These are phyloP conservation scores for Pleurotus tuber-regium DNA, from an alignment of 768 basidiomycete species.

Conservation along the genomic window DNA sequence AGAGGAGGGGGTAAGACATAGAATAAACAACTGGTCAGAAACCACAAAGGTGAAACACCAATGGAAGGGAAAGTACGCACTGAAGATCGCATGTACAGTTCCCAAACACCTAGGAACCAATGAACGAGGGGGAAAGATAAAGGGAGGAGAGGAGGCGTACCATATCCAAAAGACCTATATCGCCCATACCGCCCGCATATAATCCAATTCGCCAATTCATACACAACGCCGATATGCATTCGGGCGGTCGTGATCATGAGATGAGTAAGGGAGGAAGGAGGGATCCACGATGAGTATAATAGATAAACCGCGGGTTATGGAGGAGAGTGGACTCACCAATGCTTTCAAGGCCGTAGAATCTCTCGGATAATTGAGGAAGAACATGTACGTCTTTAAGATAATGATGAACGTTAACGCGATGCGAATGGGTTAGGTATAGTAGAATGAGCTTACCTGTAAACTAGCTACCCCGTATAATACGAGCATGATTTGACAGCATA, in stretches of 20 bases:
- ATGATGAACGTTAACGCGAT: too few relatives aligned
- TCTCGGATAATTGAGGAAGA: not conserved
- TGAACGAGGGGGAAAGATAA: not conserved
- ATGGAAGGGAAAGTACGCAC: not conserved
- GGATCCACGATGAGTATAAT: too few relatives aligned
- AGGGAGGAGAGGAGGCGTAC: not conserved
- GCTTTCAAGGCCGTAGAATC: not conserved
- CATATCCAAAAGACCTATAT: conserved; percentile 1
- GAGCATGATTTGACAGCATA: conserved; percentile 3
- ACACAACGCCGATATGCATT: too few relatives aligned
- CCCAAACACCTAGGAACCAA: not conserved
- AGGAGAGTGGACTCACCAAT: conserved; percentile 1
- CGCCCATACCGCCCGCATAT: too few relatives aligned
- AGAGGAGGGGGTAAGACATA: too few relatives aligned
- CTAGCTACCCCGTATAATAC: conserved; percentile 3
- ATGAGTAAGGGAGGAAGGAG: too few relatives aligned
- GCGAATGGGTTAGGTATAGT: too few relatives aligned
- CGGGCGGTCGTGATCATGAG: too few relatives aligned
- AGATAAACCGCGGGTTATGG: too few relatives aligned
- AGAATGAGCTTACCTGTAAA: not conserved
- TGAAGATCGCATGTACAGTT: not conserved
- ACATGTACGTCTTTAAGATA: not conserved
- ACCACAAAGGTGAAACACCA: too few relatives aligned
- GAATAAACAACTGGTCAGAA: too few relatives aligned
- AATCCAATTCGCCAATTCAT: too few relatives aligned